Evolutionary conservation across 768 basidiomycete genomes (phyloP), one percentile per base, ranked within the genome.

Genomic region (Macrolepiota albuminosa): DNA sequence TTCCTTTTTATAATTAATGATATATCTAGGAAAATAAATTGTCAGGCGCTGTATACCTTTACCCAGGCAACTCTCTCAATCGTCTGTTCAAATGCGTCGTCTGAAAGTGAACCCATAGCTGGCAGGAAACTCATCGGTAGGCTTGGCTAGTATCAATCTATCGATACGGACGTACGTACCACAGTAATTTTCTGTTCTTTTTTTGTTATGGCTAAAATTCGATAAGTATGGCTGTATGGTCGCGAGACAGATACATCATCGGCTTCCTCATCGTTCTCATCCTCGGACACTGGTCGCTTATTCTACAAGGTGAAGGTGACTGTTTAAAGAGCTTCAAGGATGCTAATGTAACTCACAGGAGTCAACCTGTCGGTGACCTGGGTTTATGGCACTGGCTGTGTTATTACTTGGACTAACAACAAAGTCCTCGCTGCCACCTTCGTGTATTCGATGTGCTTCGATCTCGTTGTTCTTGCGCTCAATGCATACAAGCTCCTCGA

Each of bases 391-490:
- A 55, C 67, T 11, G 74, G 76, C 0, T 90, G 88, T 67, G 73
- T 75, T 2, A 87, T 90, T 58, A 75, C 77, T 1, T 66, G 79
- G 34, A 86, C 87, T 7, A 81, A 86, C 67, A 89, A 83, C 69
- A 83, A 69, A 9, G 71, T 88, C 54, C 78, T 89, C 36, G 84
- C 86, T 5, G 84, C 85, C 3, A 85, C 85, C 4, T 90, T 89
- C 70, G 85, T 89, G 36, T 90, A 90, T 64, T 84, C 87, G 34
- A 91, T 90, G 89, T 75, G 77, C 66, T 88, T 90, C 67, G 89
- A 90, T 68, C 72, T 87, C 24, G 59, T 80, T 33, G 85, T 89
- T 42, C 76, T 89, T 48, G 60, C 74, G 29, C 71, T 90, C 63
- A 88, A 82, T 40, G 81, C 78, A 13, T 84, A 81, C 71, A 89